Conservation (phyloP, 1,284 basidiomycete species). For the Cutaneotrichosporon arboriforme region DNA sequence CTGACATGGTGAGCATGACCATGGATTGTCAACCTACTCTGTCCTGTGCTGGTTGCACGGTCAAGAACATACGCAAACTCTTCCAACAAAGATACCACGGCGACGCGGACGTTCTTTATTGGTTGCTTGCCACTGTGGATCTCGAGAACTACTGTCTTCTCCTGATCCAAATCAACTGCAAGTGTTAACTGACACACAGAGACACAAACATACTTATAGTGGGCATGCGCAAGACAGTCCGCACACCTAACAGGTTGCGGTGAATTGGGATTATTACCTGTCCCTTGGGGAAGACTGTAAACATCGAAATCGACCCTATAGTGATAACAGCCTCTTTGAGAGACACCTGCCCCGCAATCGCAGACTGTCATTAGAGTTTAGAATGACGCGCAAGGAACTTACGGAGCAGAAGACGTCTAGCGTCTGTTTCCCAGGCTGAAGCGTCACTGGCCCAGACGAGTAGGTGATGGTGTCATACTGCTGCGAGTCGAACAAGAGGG, state of each 20-base stretch:
- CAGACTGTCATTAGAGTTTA: slow-evolving; percentile 27
- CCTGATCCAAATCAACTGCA: slow-evolving; percentile 37
- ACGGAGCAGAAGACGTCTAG: slow-evolving; percentile 32
- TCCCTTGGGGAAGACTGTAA: slow-evolving; percentile 12
- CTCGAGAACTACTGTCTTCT: slow-evolving; percentile 30
- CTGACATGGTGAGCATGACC: not conserved
- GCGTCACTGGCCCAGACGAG: slow-evolving; percentile 9
- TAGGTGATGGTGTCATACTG: slow-evolving; percentile 31
- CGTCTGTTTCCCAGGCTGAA: slow-evolving; percentile 34
- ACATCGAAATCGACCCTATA: slow-evolving; percentile 24
- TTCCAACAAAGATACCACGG: slow-evolving; percentile 18
- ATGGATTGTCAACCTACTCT: slow-evolving; percentile 2
- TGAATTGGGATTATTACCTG: slow-evolving; percentile 15
- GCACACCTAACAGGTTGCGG: slow-evolving; percentile 22
- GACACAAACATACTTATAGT: slow-evolving; percentile 23
- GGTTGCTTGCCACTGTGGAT: slow-evolving; percentile 19
- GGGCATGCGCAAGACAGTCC: slow-evolving; percentile 32
- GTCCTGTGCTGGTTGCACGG: slow-evolving; percentile 10
- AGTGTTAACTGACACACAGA: not conserved
- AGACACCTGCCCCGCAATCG: slow-evolving; percentile 24
- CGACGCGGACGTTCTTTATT: slow-evolving; percentile 17
- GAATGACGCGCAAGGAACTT: slow-evolving; percentile 11
- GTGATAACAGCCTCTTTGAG: slow-evolving; percentile 18
- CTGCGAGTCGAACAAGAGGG: slow-evolving; percentile 29
- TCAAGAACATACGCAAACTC: slow-evolving; percentile 25